Conservation (phyloP, 2,329 filamentous ascomycete species). For the Aspergillus pseudotamarii region DNA sequence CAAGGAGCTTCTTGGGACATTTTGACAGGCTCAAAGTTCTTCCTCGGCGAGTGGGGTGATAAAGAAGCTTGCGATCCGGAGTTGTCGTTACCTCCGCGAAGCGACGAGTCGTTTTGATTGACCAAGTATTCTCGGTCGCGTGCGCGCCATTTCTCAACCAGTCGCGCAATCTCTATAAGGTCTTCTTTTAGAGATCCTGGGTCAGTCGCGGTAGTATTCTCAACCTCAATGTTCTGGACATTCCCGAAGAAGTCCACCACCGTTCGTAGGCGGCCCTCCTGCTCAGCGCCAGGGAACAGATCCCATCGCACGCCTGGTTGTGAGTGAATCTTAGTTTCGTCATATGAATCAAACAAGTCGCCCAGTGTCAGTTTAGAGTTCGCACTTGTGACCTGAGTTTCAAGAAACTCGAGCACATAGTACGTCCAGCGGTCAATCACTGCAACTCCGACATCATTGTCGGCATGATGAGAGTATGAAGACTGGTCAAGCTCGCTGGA, state of each 20-base stretch:
- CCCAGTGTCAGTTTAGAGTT: conserved; percentile 87
- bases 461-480: conserved; percentile 95
- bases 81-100: conserved; percentile 14
- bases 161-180: conserved; percentile 68
- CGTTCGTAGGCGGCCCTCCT: conserved; percentile 73
- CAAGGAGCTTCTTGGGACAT: conserved; percentile 67
- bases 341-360: conserved; percentile 94
- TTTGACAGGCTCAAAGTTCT: conserved; percentile 55
- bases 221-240: conserved; percentile 93
- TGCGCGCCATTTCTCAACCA: conserved; percentile 57
- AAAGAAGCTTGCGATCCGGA: conserved; percentile 4
- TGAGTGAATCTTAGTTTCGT: conserved; percentile 91
- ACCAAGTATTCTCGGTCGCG: conserved; percentile 39
- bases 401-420: conserved; percentile 96
- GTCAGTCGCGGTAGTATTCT: conserved; percentile 61
- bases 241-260: conserved; percentile 99
- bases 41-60: conserved; percentile 35
- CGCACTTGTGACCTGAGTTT: conserved; percentile 83
- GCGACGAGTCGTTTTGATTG: conserved; percentile 25
- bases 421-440: conserved; percentile 99
- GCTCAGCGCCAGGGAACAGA: conserved; percentile 83
- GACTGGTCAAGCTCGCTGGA: conserved; percentile 94
- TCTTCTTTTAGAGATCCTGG: conserved; percentile 64
- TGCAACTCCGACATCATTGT: conserved; percentile 95
- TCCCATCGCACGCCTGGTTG: conserved; percentile 92